Evolutionary conservation across 169 alveolate species (phyloP).

Genomic region (Plasmodium cynomolgi): DNA sequence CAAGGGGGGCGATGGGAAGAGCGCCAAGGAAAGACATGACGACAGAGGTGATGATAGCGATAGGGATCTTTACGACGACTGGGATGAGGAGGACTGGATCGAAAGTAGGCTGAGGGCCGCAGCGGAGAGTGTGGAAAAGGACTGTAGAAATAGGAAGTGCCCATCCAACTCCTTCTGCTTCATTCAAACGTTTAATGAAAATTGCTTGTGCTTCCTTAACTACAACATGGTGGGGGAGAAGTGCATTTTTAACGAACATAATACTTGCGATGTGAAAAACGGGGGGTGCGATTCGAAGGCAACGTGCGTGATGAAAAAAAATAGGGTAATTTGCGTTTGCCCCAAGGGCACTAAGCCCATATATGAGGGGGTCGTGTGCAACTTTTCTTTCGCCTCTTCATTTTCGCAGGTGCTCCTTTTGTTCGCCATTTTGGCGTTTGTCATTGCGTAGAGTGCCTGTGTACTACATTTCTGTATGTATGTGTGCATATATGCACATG

Average conservation of each 20-base stretch:
- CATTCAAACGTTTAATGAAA: neutral
- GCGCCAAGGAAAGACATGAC: neutral
- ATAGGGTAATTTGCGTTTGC: conserved; percentile 1
- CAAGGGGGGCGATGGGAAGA: neutral
- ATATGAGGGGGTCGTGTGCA: conserved; percentile 36
- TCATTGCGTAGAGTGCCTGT: neutral
- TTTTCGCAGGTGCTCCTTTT: conserved; percentile 1
- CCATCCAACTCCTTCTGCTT: conserved; percentile 25
- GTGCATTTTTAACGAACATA: conserved; percentile 4
- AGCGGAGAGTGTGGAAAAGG: neutral
- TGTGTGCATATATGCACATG: neutral
- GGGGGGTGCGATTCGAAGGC: conserved; percentile 28
- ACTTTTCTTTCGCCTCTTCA: neutral
- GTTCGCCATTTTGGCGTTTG: neutral
- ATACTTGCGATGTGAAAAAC: conserved; percentile 7
- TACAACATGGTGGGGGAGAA: conserved; percentile 2
- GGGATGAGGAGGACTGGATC: neutral
- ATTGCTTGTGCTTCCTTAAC: conserved; percentile 22
- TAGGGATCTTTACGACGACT: neutral
- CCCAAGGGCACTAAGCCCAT: conserved; percentile 12
- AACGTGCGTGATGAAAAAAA: conserved; percentile 4
- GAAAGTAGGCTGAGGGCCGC: neutral
- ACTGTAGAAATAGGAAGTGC: conserved; percentile 5
- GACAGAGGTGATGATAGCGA: neutral
- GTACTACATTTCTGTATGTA: neutral